Conservation (phyloP, 2,329 filamentous ascomycete species). For the Penicillium sclerotigenum region DNA sequence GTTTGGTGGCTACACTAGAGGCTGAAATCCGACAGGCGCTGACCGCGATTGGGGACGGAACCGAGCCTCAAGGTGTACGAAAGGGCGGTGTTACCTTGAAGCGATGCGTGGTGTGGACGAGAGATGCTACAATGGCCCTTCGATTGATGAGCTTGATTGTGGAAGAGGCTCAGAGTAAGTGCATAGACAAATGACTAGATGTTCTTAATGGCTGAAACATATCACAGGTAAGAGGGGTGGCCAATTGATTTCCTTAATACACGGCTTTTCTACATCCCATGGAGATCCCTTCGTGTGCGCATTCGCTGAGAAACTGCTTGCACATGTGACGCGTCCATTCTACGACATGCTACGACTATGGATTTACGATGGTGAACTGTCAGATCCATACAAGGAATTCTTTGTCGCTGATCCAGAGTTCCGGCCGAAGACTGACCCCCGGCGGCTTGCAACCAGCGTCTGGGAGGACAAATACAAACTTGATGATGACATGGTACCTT, state of each 20-base stretch:
- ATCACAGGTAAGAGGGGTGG: constrained; percentile 68
- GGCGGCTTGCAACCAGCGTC: constrained; percentile 70
- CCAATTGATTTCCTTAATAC: constrained; percentile 88
- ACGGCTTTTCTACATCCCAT: constrained; percentile 87
- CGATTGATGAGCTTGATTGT: constrained; percentile 91
- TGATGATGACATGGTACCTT: constrained; percentile 80
- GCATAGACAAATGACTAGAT: neutral
- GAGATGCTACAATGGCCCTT: constrained; percentile 93
- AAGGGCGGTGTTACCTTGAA: constrained; percentile 92
- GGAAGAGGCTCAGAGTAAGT: constrained; percentile 74
- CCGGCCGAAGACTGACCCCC: constrained; percentile 49
- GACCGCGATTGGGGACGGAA: constrained; percentile 57
- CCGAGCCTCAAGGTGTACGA: constrained; percentile 67
- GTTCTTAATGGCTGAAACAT: constrained; percentile 9
- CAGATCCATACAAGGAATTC: constrained; percentile 94
- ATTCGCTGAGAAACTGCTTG: constrained; percentile 85
- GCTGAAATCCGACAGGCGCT: constrained; percentile 84
- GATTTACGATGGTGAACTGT: constrained; percentile 97
- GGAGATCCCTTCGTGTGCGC: constrained; percentile 91
- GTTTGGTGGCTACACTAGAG: constrained; percentile 86
- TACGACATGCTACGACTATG: constrained; percentile 94
- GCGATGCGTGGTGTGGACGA: constrained; percentile 93
- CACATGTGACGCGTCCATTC: constrained; percentile 86
- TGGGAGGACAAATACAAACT: constrained; percentile 98
- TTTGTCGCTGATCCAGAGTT: constrained; percentile 81